Evolutionary conservation across 2,329 filamentous ascomycete genomes (phyloP).

Genomic region (Hymenoscyphus fraxineus): DNA sequence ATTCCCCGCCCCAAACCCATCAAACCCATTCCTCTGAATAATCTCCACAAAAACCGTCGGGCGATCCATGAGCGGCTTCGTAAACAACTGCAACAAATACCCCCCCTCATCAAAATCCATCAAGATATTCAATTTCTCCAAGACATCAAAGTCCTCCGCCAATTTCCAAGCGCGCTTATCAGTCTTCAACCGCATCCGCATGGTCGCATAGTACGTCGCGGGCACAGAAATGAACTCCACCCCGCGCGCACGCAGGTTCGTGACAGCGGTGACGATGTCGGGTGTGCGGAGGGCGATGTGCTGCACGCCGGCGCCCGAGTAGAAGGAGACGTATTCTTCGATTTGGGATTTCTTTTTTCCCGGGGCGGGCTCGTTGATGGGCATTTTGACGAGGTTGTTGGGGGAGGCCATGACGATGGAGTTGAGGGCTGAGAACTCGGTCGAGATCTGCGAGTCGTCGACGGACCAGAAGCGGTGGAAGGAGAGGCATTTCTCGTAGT

Average conservation of each 20-base stretch:
- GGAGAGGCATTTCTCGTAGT: slow-evolving; percentile 81
- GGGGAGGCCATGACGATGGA: slow-evolving; percentile 86
- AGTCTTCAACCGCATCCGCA: slow-evolving; percentile 68
- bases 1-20: slow-evolving; percentile 90
- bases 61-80: slow-evolving; percentile 87
- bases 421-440: slow-evolving; percentile 84
- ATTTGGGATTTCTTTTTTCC: slow-evolving; percentile 93
- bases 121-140: slow-evolving; percentile 77
- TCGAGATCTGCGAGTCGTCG: slow-evolving; percentile 89
- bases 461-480: slow-evolving; percentile 99
- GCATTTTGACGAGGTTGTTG: slow-evolving; percentile 91
- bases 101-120: slow-evolving; percentile 94
- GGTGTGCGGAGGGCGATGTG: slow-evolving; percentile 83
- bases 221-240: slow-evolving; percentile 93
- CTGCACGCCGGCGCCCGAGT: slow-evolving; percentile 84
- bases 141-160: slow-evolving; percentile 72
- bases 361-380: slow-evolving; percentile 90
- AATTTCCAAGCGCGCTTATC: slow-evolving; percentile 59
- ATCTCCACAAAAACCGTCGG: slow-evolving; percentile 97
- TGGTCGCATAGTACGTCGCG: slow-evolving; percentile 75
- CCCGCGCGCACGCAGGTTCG: slow-evolving; percentile 76
- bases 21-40: slow-evolving; percentile 86
- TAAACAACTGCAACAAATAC: slow-evolving; percentile 74
- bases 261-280: slow-evolving; percentile 75
- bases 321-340: slow-evolving; percentile 89